These are phyloP conservation scores for Malus hybrid DNA, from an alignment of 331 rosid genomes.

Conservation along the genomic window DNA sequence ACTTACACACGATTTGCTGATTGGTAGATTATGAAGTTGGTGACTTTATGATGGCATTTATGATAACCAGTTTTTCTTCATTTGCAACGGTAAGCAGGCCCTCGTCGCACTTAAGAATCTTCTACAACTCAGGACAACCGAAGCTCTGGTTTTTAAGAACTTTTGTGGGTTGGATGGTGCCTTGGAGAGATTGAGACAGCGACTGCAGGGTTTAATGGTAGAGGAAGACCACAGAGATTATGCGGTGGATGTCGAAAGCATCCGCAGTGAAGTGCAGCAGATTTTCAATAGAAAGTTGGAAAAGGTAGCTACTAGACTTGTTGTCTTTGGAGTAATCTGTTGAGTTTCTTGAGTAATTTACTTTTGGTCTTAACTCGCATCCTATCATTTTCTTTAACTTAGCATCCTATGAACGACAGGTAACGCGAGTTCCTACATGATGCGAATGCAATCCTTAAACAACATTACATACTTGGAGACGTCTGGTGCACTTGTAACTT, in stretches of 20 bases:
- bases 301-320: constrained; percentile 16
- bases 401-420: not conserved
- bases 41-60: not conserved
- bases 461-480: not conserved
- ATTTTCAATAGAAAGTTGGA: constrained; percentile 44
- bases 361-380: not conserved
- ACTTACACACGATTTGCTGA: not conserved
- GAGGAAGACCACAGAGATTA: constrained; percentile 55
- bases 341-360: not conserved
- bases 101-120: constrained; percentile 60
- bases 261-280: constrained; percentile 62
- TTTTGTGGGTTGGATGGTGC: constrained; percentile 65
- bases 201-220: constrained; percentile 44
- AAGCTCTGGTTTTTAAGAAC: constrained; percentile 52
- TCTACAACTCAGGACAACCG: constrained; percentile 53
- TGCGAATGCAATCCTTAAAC: not conserved
- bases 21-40: not conserved
- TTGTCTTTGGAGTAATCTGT: not conserved
- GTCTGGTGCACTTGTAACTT: not conserved
- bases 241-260: constrained; percentile 60
- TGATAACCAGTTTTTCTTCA: not conserved
- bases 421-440: not conserved
- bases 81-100: constrained; percentile 43
- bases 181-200: constrained; percentile 51
- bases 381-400: not conserved